Evolutionary conservation across 1,284 basidiomycete genomes (phyloP).

Genomic region (Neonothopanus nambi): DNA sequence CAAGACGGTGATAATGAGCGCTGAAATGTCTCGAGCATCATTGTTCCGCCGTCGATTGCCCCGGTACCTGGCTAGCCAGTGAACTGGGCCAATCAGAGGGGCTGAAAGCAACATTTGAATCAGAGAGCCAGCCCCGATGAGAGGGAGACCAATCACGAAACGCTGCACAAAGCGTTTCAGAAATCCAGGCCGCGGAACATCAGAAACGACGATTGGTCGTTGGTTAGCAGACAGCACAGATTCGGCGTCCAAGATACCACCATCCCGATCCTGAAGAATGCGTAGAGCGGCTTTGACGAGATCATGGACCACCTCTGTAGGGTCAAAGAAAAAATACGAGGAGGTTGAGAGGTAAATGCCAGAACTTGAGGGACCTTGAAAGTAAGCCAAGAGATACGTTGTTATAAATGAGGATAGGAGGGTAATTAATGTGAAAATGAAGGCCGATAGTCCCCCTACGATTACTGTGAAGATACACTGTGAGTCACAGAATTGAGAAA

Average conservation of each 20-base stretch:
- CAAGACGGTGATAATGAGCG: conserved; percentile 62
- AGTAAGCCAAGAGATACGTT: conserved; percentile 58
- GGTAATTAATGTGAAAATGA: conserved; percentile 68
- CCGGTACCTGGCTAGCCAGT: conserved; percentile 66
- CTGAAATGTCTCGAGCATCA: conserved; percentile 57
- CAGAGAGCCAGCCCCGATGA: conserved; percentile 66
- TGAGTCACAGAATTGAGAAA: conserved; percentile 6
- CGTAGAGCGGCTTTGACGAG: conserved; percentile 64
- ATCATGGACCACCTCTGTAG: conserved; percentile 59
- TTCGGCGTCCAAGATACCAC: conserved; percentile 38
- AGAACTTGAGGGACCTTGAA: conserved; percentile 43
- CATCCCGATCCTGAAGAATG: conserved; percentile 55
- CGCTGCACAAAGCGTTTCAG: conserved; percentile 59
- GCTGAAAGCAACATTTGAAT: conserved; percentile 67
- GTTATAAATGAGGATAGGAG: conserved; percentile 72
- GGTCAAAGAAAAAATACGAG: conserved; percentile 53
- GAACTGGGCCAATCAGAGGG: conserved; percentile 61
- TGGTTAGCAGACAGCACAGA: conserved; percentile 17
- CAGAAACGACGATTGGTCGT: neutral
- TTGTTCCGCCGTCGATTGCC: conserved; percentile 53
- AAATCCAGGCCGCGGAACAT: conserved; percentile 39
- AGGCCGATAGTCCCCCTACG: conserved; percentile 60
- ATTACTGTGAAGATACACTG: conserved; percentile 55
- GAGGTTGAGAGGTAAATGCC: conserved; percentile 39
- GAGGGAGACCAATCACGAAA: conserved; percentile 72